Evolutionary conservation across 2,329 filamentous ascomycete genomes (phyloP).

Genomic region (Cladophialophora carrionii): DNA sequence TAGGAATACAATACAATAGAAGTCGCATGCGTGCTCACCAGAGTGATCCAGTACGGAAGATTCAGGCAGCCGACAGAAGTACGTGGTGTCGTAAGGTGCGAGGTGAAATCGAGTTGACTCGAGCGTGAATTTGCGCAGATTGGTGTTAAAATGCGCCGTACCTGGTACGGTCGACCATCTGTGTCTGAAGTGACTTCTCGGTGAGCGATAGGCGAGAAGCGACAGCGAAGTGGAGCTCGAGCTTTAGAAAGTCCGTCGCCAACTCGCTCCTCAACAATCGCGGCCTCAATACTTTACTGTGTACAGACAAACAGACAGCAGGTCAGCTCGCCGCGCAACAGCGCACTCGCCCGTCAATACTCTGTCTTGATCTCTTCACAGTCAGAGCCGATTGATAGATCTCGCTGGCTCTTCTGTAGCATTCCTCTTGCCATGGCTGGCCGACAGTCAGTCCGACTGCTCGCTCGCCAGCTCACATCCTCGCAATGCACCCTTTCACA

Average conservation of each 20-base stretch:
- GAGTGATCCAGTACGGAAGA: not conserved
- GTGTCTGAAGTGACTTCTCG: not conserved
- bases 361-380: not conserved
- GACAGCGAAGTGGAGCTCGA: not conserved
- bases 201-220: not conserved
- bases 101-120: not conserved
- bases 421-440: conserved; percentile 31
- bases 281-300: not conserved
- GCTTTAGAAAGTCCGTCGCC: conserved; percentile 2
- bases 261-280: conserved; percentile 7
- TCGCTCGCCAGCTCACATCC: conserved; percentile 35
- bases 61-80: not conserved
- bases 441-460: conserved; percentile 35
- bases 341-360: not conserved
- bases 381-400: not conserved
- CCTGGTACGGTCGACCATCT: not conserved
- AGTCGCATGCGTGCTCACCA: not conserved
- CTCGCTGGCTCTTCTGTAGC: not conserved
- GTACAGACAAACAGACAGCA: not conserved
- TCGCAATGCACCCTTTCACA: conserved; percentile 26
- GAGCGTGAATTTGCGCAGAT: not conserved
- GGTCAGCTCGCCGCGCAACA: not conserved
- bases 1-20: not conserved
- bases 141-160: not conserved
- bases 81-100: not conserved